Conservation (phyloP, 805 yeast species). For the Kodamaea kakaduensis region DNA sequence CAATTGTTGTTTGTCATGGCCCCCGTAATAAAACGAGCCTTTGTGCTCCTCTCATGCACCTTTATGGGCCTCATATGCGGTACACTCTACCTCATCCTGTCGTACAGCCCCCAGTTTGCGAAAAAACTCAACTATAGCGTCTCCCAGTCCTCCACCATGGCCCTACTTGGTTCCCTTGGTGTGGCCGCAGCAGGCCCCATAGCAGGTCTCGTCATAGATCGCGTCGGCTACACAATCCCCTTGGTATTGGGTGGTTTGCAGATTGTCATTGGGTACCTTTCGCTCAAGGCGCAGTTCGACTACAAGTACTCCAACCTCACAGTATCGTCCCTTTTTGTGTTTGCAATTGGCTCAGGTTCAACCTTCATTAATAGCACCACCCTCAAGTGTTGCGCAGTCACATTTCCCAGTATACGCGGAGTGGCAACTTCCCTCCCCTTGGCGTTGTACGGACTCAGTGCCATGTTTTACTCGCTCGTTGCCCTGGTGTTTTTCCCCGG, state of each 20-base stretch:
- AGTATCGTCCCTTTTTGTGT: slow-evolving; percentile 44
- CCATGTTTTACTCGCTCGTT: slow-evolving; percentile 58
- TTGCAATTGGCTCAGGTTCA: slow-evolving; percentile 64
- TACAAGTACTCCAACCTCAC: slow-evolving; percentile 33
- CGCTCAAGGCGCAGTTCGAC: slow-evolving; percentile 50
- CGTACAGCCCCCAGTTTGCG: slow-evolving; percentile 76
- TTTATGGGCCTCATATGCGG: slow-evolving; percentile 59
- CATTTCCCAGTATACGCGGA: slow-evolving; percentile 65
- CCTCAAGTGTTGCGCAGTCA: slow-evolving; percentile 69
- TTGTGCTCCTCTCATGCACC: slow-evolving; percentile 24
- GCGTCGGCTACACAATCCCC: slow-evolving; percentile 53
- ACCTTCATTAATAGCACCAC: slow-evolving; percentile 61
- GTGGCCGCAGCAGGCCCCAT: slow-evolving; percentile 62
- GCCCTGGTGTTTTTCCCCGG: slow-evolving; percentile 53
- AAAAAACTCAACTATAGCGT: slow-evolving; percentile 53
- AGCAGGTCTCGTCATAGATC: slow-evolving; percentile 63
- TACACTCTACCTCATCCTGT: slow-evolving; percentile 70
- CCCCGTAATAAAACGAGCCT: slow-evolving; percentile 18
- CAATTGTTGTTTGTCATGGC: not conserved
- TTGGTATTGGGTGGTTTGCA: slow-evolving; percentile 47
- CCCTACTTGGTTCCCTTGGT: slow-evolving; percentile 66
- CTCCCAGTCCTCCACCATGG: slow-evolving; percentile 59
- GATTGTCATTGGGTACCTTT: slow-evolving; percentile 53
- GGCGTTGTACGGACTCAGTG: slow-evolving; percentile 72
- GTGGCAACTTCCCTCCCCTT: slow-evolving; percentile 73